Conservation (phyloP, 768 basidiomycete genomes). For the Amanita jacksonii region DNA sequence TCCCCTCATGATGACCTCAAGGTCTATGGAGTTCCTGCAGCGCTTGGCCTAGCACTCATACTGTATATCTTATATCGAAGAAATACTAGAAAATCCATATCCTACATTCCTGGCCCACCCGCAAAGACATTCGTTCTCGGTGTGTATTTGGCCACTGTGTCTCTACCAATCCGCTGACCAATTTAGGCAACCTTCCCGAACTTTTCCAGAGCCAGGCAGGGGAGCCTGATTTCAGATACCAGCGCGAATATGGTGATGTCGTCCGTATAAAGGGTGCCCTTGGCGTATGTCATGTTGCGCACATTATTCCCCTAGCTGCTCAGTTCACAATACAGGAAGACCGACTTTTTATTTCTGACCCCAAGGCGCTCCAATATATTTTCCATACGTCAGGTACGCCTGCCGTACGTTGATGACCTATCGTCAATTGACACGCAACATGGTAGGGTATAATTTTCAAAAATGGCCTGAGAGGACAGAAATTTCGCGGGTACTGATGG, state of each 20-base stretch:
- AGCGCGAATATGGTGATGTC: conserved; percentile 37
- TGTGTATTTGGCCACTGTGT: conserved; percentile 12
- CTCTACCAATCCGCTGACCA: background rate
- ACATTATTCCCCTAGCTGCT: background rate
- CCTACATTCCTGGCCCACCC: conserved; percentile 38
- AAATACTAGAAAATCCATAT: conserved; percentile 29
- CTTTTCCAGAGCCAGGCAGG: conserved; percentile 43
- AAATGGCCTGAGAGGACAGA: conserved; percentile 43
- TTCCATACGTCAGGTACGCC: conserved; percentile 38
- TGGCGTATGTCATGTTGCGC: conserved; percentile 26
- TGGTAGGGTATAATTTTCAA: conserved; percentile 39
- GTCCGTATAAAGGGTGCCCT: conserved; percentile 42
- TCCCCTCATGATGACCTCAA: background rate
- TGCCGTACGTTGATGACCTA: conserved; percentile 1
- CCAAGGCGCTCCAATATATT: conserved; percentile 50
- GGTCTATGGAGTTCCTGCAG: conserved; percentile 5
- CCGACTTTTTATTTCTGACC: conserved; percentile 43
- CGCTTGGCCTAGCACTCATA: conserved; percentile 13
- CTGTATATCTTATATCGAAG: conserved; percentile 25
- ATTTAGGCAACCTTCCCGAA: conserved; percentile 38
- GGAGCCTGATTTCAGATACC: conserved; percentile 44
- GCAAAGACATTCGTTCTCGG: conserved; percentile 41
- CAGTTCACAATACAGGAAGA: conserved; percentile 31
- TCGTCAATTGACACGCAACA: conserved; percentile 5
- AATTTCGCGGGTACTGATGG: conserved; percentile 40